Percentiles rank a stretch among this genome's conserved stretches.
Conservation (phyloP, 2,329 filamentous ascomycete species). For the Diaporthe citrichinensis region DNA sequence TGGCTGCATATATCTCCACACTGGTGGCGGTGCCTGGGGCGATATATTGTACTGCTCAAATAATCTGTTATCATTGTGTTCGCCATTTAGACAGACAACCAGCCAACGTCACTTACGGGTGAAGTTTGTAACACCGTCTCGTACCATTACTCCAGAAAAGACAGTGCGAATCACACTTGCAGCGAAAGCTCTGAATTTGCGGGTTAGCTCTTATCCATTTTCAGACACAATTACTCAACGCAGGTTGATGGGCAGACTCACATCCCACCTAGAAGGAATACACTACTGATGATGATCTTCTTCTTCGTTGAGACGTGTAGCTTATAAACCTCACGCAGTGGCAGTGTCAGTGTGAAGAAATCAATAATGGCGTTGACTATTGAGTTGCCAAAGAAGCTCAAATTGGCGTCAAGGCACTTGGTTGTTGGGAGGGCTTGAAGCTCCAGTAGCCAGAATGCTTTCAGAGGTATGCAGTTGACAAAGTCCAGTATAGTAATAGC, state of each 20-base stretch:
- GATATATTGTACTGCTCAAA: neutral
- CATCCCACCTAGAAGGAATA: conserved; percentile 13
- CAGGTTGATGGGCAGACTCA: neutral
- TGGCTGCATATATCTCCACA: conserved; percentile 43
- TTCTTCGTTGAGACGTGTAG: neutral
- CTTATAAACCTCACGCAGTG: neutral
- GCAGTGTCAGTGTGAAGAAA: neutral
- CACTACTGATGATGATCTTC: neutral
- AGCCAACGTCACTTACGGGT: neutral
- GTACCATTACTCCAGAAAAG: neutral
- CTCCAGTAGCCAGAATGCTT: neutral
- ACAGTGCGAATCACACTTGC: neutral
- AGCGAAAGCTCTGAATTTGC: neutral
- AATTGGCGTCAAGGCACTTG: neutral
- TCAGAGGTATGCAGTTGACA: neutral
- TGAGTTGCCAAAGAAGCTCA: neutral
- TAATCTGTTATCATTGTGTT: neutral
- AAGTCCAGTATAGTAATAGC: neutral
- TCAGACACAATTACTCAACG: neutral
- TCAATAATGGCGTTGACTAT: conserved; percentile 1
- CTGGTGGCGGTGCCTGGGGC: conserved; percentile 16
- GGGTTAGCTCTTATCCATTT: neutral
- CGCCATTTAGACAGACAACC: neutral
- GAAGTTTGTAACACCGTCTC: neutral
- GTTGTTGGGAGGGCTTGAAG: neutral